phyloP scores from a whole-genome alignment of 305 asterid species.

The Fraxinus paxiana region DNA sequence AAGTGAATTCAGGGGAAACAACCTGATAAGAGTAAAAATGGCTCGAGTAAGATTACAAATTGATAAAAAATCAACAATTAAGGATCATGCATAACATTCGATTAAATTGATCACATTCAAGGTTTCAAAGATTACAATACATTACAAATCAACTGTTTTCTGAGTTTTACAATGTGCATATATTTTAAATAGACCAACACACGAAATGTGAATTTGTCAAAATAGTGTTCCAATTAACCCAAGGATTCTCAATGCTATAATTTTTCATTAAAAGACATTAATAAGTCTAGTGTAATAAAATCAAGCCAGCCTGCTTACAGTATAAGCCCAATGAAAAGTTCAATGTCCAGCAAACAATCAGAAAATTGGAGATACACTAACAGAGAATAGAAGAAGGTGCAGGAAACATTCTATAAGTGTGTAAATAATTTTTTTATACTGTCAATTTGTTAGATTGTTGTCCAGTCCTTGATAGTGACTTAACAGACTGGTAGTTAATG shows the following conservation, averaged over 20 bases:
- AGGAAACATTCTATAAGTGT: not conserved
- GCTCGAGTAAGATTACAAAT: slow-evolving; percentile 10
- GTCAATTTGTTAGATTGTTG: not conserved
- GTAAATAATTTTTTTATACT: not conserved
- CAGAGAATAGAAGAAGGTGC: not conserved
- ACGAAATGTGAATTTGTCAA: not conserved
- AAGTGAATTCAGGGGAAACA: slow-evolving; percentile 95
- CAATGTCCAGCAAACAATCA: not conserved
- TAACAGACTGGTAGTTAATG: not conserved
- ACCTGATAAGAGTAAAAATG: slow-evolving; percentile 49
- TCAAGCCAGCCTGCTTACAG: not conserved
- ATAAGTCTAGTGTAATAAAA: slow-evolving; percentile 9
- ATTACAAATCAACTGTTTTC: slow-evolving; percentile 6
- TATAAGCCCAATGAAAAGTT: not conserved
- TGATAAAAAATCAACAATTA: not conserved
- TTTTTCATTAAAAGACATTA: not conserved
- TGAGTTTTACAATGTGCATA: not conserved
- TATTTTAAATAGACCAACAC: not conserved
- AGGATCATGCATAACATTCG: slow-evolving; percentile 9
- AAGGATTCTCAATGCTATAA: not conserved
- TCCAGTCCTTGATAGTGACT: not conserved
- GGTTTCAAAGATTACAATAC: not conserved
- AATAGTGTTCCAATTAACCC: not conserved
- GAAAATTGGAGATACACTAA: not conserved
- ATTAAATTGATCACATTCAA: slow-evolving; percentile 4